phyloP scores from a whole-genome alignment of 108 stramenopile species.

The Cyclotella cryptica region DNA sequence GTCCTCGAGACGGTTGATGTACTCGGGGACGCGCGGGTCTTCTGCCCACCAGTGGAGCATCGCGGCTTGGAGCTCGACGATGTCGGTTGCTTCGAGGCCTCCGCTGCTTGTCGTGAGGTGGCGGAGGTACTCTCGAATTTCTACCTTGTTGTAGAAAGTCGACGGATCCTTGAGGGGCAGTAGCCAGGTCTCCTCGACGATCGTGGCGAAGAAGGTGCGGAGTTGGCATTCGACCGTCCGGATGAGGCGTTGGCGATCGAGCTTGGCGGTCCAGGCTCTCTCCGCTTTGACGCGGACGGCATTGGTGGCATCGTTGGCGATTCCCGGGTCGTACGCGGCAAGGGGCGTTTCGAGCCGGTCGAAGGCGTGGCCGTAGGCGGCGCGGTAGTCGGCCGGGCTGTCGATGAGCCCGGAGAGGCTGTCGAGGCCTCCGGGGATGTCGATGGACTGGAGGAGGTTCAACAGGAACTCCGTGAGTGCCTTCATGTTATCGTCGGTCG shows the following conservation, averaged over 20 bases:
- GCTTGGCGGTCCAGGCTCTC: neutral
- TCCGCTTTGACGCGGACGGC: slow-evolving; percentile 2
- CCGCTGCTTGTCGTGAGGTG: neutral
- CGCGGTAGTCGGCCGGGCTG: neutral
- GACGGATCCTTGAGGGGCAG: neutral
- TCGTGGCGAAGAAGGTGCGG: neutral
- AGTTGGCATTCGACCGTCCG: neutral
- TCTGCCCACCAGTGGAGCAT: neutral
- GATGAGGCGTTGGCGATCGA: slow-evolving; percentile 2
- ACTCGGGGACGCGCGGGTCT: slow-evolving; percentile 10
- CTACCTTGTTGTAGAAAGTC: slow-evolving; percentile 3
- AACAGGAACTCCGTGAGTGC: neutral
- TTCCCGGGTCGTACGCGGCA: neutral
- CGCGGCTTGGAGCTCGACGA: neutral
- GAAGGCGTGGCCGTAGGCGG: neutral
- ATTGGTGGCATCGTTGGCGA: neutral
- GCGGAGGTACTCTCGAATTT: neutral
- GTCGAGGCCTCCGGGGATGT: neutral
- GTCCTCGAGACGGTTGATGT: slow-evolving; percentile 25
- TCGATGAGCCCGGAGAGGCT: slow-evolving; percentile 6
- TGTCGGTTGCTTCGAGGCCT: neutral
- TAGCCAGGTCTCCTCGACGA: neutral
- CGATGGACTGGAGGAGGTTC: slow-evolving; percentile 2
- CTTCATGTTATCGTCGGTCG: neutral
- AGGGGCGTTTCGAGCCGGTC: neutral